A percentile compares a stretch with the other conserved stretches of the same genome.
phyloP scores from a whole-genome alignment of 1,139 yeast genomes.

The Pichia sp. region DNA sequence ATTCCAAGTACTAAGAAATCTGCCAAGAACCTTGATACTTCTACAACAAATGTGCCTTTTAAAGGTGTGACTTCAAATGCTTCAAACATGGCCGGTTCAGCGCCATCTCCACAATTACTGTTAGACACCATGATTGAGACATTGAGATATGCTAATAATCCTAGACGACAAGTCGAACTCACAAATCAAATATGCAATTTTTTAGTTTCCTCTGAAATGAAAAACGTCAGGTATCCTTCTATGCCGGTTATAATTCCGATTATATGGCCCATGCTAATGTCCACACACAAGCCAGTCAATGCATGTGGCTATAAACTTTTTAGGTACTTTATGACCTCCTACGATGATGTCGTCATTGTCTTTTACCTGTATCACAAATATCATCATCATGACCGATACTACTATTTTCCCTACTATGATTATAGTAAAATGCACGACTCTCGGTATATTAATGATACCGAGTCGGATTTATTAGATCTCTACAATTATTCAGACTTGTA shows the following conservation, averaged over 20 bases:
- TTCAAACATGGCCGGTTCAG: neutral
- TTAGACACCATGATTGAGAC: neutral
- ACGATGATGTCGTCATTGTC: conserved; percentile 9
- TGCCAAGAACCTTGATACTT: neutral
- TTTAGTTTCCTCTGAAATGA: neutral
- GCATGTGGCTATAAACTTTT: conserved; percentile 15
- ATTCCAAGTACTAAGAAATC: neutral
- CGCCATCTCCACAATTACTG: neutral
- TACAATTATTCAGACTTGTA: conserved; percentile 7
- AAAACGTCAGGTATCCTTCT: neutral
- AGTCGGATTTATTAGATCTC: conserved; percentile 9
- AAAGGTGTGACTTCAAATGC: neutral
- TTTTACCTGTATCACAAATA: conserved; percentile 10
- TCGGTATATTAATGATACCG: neutral
- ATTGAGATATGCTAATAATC: neutral
- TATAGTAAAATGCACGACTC: conserved; percentile 6
- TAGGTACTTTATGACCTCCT: conserved; percentile 3
- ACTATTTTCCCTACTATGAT: conserved; percentile 9
- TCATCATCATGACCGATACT: conserved; percentile 10
- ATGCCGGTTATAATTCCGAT: conserved; percentile 7
- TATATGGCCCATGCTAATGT: conserved; percentile 14
- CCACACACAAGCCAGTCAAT: conserved; percentile 3
- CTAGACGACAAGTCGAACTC: conserved; percentile 5
- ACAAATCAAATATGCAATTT: conserved; percentile 10
- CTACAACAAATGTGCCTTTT: neutral